These are phyloP conservation scores for Adansonia digitata DNA, from an alignment of 345 rosid species.

Conservation along the genomic window DNA sequence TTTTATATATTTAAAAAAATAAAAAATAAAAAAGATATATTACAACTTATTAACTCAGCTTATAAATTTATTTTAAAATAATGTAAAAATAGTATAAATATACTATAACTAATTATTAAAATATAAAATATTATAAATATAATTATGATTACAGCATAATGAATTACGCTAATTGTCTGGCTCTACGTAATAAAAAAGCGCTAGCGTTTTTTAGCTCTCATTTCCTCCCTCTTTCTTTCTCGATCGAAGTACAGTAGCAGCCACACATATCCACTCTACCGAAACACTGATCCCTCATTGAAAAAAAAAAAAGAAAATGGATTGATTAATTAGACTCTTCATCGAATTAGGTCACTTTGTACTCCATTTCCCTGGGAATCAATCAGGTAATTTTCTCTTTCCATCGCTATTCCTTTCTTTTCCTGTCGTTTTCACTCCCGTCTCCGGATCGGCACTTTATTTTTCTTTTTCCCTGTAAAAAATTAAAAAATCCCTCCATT, in stretches of 20 bases:
- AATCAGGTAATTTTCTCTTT: constrained; percentile 11
- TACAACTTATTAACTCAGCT: no score
- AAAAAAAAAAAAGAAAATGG: neutral
- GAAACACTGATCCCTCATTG: neutral
- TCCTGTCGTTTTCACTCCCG: constrained; percentile 3
- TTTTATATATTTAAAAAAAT: no score
- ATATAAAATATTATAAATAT: no score
- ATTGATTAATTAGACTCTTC: constrained; percentile 5
- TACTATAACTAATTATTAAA: no score
- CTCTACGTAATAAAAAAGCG: no score
- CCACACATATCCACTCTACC: constrained; percentile 25
- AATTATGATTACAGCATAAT: no score
- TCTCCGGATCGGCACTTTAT: neutral
- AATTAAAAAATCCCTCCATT: neutral
- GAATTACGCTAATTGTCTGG: no score
- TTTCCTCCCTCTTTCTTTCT: neutral
- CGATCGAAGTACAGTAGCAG: constrained; percentile 23
- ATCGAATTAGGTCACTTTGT: constrained; percentile 5
- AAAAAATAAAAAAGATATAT: no score
- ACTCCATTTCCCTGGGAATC: constrained; percentile 7
- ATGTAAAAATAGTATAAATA: no score
- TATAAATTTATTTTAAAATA: no score
- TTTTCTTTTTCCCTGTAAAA: neutral
- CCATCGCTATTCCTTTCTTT: neutral
- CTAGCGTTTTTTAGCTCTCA: constrained; percentile 24